A percentile compares a stretch with the other conserved stretches of the same genome.
Conservation (phyloP, 1,284 basidiomycete species). For the Sanghuangporus baumii region DNA sequence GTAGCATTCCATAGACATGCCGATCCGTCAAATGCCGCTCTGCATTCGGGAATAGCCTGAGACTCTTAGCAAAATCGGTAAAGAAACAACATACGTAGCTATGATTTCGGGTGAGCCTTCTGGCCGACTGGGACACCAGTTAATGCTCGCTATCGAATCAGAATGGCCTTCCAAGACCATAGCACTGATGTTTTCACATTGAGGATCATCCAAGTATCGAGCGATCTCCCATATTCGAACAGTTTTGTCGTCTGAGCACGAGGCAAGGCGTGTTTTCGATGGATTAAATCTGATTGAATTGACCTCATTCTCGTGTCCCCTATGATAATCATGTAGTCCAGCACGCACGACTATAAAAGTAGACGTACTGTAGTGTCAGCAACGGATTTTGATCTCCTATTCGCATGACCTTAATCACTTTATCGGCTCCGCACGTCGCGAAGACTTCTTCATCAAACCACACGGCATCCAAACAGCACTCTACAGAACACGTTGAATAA, state of each 20-base stretch:
- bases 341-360: not conserved
- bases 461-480: conserved; percentile 75
- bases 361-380: conserved; percentile 49
- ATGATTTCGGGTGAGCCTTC: conserved; percentile 49
- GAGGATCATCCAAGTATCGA: conserved; percentile 29
- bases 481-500: conserved; percentile 27
- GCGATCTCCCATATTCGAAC: conserved; percentile 70
- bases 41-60: not conserved
- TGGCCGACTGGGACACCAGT: conserved; percentile 59
- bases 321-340: conserved; percentile 24
- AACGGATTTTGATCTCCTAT: conserved; percentile 47
- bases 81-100: conserved; percentile 52
- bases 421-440: conserved; percentile 70
- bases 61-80: conserved; percentile 1
- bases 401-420: conserved; percentile 53
- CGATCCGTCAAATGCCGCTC: conserved; percentile 69
- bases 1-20: conserved; percentile 73
- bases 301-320: conserved; percentile 73
- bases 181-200: conserved; percentile 32
- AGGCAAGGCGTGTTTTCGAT: conserved; percentile 60
- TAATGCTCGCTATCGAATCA: conserved; percentile 59
- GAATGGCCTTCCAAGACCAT: conserved; percentile 58
- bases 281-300: conserved; percentile 73
- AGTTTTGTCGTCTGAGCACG: conserved; percentile 75
- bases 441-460: conserved; percentile 74